Percentiles rank a stretch among this genome's conserved stretches.
Evolutionary conservation across 2,329 filamentous ascomycete species (phyloP).

Genomic region (Fusarium paranaense): DNA sequence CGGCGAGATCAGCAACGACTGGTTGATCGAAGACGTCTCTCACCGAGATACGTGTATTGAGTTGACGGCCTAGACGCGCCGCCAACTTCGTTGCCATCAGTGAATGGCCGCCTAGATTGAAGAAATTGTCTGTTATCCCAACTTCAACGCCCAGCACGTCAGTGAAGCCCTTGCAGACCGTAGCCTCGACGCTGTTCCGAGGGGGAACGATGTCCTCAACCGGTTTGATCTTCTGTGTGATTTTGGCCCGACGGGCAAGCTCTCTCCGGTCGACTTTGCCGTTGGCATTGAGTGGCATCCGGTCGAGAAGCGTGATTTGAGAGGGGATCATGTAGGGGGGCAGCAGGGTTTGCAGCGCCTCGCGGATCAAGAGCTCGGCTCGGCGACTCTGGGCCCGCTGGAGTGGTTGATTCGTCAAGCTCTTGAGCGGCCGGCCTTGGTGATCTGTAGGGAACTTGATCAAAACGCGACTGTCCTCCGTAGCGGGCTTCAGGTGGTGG

Average conservation of each 20-base stretch:
- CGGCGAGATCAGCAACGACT: neutral
- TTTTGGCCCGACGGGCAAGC: too few species aligned
- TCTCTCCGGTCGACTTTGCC: too few species aligned
- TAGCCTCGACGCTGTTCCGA: too few species aligned
- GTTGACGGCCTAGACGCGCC: neutral
- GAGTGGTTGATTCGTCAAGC: constrained; percentile 32
- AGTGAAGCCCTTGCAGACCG: too few species aligned
- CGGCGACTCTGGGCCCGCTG: constrained; percentile 10
- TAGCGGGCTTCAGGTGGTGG: constrained; percentile 30
- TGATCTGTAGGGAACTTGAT: constrained; percentile 29
- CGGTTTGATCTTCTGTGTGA: too few species aligned
- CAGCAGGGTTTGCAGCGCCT: too few species aligned
- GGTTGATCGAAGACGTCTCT: constrained; percentile 11
- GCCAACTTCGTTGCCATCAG: neutral
- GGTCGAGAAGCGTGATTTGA: too few species aligned
- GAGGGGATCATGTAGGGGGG: too few species aligned
- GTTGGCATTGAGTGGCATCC: too few species aligned
- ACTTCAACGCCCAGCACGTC: too few species aligned
- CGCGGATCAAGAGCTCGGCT: neutral
- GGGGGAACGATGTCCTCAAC: too few species aligned
- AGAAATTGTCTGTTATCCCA: neutral
- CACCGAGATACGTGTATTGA: neutral
- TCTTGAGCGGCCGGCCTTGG: neutral
- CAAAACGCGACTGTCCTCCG: neutral
- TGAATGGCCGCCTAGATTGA: neutral